A percentile compares a stretch with the other conserved stretches of the same genome.
phyloP scores from a whole-genome alignment of 2,329 filamentous ascomycete genomes.

The Mycosphaerella arachidis region DNA sequence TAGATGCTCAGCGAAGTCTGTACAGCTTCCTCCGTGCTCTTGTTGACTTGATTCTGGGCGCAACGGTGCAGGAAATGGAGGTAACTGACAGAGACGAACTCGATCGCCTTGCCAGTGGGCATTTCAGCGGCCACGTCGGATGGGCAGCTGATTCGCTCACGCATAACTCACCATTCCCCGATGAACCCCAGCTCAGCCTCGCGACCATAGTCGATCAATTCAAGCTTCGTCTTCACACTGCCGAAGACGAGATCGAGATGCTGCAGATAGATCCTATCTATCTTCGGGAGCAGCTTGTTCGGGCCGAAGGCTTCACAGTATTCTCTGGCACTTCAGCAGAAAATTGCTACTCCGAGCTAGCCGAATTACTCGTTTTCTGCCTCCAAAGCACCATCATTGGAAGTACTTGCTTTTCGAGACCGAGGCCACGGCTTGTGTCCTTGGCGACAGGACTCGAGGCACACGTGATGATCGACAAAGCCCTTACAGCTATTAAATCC shows the following conservation, averaged over 20 bases:
- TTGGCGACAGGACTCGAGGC: not conserved
- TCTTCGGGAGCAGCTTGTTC: not conserved
- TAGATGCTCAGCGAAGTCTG: constrained; percentile 22
- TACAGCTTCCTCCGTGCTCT: constrained; percentile 9
- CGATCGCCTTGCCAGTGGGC: not conserved
- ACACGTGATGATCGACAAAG: constrained; percentile 2
- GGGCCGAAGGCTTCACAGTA: not conserved
- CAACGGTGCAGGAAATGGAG: not conserved
- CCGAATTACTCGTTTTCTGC: not conserved
- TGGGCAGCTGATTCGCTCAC: not conserved
- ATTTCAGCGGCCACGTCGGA: not conserved
- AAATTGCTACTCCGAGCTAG: not conserved
- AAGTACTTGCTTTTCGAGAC: not conserved
- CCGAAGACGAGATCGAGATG: constrained; percentile 23
- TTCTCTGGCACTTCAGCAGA: not conserved
- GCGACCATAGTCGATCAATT: constrained; percentile 11
- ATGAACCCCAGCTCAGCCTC: constrained; percentile 18
- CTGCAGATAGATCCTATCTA: constrained; percentile 24
- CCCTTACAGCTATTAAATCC: not conserved
- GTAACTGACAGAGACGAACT: not conserved
- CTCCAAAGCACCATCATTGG: not conserved
- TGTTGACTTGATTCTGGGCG: not conserved
- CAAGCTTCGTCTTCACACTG: constrained; percentile 14
- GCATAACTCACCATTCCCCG: constrained; percentile 9
- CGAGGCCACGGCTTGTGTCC: not conserved